Conservation (phyloP, 352 stramenopile genomes). For the Globisporangium spinosum region DNA sequence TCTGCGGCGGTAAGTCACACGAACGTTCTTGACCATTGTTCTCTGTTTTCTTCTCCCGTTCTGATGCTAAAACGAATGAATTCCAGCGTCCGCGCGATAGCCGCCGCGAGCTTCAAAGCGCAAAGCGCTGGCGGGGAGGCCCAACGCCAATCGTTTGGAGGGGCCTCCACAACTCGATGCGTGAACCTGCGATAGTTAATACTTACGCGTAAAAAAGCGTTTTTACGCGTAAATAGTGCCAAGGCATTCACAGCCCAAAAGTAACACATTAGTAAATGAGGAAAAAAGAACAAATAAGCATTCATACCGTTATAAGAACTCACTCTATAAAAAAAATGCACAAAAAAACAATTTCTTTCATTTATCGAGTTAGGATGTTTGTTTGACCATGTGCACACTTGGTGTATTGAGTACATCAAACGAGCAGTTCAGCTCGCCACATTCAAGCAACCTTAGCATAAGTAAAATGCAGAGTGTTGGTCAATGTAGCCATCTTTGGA, state of each 20-base stretch:
- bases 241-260: neutral
- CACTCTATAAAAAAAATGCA: neutral
- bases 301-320: neutral
- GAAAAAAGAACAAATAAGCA: neutral
- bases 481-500: neutral
- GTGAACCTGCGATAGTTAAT: neutral
- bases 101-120: slow-evolving; percentile 10
- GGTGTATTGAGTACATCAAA: neutral
- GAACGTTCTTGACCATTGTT: slow-evolving; percentile 92
- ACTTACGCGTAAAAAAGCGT: slow-evolving; percentile 2
- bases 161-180: slow-evolving; percentile 4
- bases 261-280: neutral
- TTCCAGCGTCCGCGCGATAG: slow-evolving; percentile 9
- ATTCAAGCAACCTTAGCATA: neutral
- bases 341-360: neutral
- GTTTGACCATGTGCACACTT: neutral
- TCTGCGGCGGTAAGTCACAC: slow-evolving; percentile 93
- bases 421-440: neutral
- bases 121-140: slow-evolving; percentile 16
- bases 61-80: slow-evolving; percentile 52
- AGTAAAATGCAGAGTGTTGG: neutral
- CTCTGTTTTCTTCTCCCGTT: slow-evolving; percentile 74
- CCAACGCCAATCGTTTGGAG: slow-evolving; percentile 50
- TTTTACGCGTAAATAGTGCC: slow-evolving; percentile 3
- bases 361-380: neutral